Evolutionary conservation across 2,329 filamentous ascomycete species (phyloP), one percentile per base, ranked within the genome.

Genomic region (Talaromyces rugulosus): DNA sequence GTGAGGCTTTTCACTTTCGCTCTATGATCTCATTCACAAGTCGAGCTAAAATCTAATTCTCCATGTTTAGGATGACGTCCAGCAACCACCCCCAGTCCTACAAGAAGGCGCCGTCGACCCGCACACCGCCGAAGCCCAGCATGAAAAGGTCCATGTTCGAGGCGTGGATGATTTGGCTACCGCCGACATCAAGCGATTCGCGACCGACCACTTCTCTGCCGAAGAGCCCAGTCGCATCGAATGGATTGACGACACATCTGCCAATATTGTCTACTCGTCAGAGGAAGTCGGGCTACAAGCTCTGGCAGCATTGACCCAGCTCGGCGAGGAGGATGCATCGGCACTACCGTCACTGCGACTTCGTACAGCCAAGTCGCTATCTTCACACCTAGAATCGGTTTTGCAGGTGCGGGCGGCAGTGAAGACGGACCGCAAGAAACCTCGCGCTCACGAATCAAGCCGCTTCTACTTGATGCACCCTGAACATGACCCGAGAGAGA

Each of bases 191-290:
- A 88, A 89, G 68, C 81, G 84, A 63, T 97, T 92, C 69, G 85
- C 91, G 8, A 77, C 81, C 55, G 83, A 90, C 65, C 85, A 95
- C 74, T 92, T 85, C 70, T 78, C 82, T 40, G 73, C 76, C 14
- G 80, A 82, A 60, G 71, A 79, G 58, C 80, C 87, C 61, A 80
- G 84, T 61, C 83, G 85, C 64, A 82, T 97, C 65, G 92, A 98
- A 78, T 99, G 95, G 95, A 92, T 99, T 67, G 91, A 98, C 74
- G 95, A 99, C 75, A 88, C 86, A 6, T 94, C 92, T 0, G 91
- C 92, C 65, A 98, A 98, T 72, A 81, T 97, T 59, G 77, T 96
- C 58, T 98, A 95, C 78, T 80, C 81, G 61, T 81, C 78, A 40
- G 71, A 80, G 12, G 79, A 83, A 52, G 76, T 82, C 12, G 87